Conservation (phyloP, 176 grass and related monocot genomes). For the Cenchrus americanus region DNA sequence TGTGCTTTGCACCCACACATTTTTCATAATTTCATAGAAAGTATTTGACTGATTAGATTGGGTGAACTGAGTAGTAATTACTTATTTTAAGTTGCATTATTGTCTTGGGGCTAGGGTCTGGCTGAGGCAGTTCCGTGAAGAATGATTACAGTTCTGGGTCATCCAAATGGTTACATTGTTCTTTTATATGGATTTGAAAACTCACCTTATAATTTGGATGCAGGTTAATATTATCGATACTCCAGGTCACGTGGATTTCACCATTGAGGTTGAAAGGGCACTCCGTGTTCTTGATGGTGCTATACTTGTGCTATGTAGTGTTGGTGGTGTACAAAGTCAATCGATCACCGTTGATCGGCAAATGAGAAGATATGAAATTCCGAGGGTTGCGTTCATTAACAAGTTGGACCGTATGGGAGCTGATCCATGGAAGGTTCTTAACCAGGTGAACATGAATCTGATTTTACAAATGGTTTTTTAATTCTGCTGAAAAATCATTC, state of each 20-base stretch:
- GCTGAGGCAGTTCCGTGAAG: conserved; percentile 8
- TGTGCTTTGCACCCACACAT: conserved; percentile 9
- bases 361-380: conserved; percentile 96
- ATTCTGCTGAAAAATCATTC: background rate
- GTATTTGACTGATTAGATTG: conserved; percentile 1
- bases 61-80: background rate
- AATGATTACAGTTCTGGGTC: too few relatives aligned
- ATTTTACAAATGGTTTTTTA: conserved; percentile 16
- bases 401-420: conserved; percentile 98
- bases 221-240: conserved; percentile 99
- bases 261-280: conserved; percentile 98
- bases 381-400: conserved; percentile 96
- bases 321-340: conserved; percentile 98
- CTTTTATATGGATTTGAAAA: background rate
- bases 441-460: conserved; percentile 60
- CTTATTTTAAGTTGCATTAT: background rate
- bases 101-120: background rate
- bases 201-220: conserved; percentile 40
- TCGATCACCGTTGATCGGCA: conserved; percentile 98
- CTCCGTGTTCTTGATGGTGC: conserved; percentile 97
- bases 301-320: conserved; percentile 97
- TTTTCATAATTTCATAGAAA: background rate
- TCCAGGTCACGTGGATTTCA: conserved; percentile 98
- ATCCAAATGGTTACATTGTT: conserved; percentile 17
- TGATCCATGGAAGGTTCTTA: conserved; percentile 98